A percentile compares a stretch with the other conserved stretches of the same genome.
These are phyloP conservation scores for Carex sylvatica DNA, from an alignment of 202 grass and related monocot genomes.

Conservation along the genomic window DNA sequence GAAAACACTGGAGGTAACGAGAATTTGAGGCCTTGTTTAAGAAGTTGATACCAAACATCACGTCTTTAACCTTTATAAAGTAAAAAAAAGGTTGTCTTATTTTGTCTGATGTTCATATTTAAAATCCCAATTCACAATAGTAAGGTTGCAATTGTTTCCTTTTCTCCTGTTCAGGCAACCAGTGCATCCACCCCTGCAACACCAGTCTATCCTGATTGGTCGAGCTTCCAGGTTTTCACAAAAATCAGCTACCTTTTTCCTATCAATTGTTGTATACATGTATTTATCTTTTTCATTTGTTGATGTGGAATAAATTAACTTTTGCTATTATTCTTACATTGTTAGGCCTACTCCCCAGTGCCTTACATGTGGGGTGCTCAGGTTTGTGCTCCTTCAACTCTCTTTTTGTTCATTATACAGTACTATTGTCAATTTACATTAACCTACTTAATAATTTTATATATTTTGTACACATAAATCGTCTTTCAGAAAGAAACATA, in stretches of 20 bases:
- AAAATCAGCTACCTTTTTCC: not conserved
- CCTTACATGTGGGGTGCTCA: conserved; percentile 50
- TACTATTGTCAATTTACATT: not conserved
- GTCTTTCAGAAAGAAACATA: not conserved
- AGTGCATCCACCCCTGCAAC: conserved; percentile 23
- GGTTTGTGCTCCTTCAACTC: conserved; percentile 18
- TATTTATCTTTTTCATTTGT: not conserved
- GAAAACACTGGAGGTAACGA: not conserved
- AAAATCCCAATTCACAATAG: not conserved
- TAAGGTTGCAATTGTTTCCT: not conserved
- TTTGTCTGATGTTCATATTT: conserved; percentile 14
- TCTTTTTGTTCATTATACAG: conserved; percentile 21
- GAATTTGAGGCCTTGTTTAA: not conserved
- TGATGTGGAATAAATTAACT: not conserved
- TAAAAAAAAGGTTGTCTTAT: not conserved
- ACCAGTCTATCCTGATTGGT: conserved; percentile 38
- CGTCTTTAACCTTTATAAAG: not conserved
- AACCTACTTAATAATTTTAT: not conserved
- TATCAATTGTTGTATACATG: not conserved
- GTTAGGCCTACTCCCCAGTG: conserved; percentile 35
- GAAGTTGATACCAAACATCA: not conserved
- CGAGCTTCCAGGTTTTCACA: conserved; percentile 32
- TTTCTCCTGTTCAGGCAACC: not conserved
- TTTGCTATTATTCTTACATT: conserved; percentile 1
- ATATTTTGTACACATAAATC: not conserved